Evolutionary conservation across 805 yeast species (phyloP).

Genomic region (Osmozyma mogii): DNA sequence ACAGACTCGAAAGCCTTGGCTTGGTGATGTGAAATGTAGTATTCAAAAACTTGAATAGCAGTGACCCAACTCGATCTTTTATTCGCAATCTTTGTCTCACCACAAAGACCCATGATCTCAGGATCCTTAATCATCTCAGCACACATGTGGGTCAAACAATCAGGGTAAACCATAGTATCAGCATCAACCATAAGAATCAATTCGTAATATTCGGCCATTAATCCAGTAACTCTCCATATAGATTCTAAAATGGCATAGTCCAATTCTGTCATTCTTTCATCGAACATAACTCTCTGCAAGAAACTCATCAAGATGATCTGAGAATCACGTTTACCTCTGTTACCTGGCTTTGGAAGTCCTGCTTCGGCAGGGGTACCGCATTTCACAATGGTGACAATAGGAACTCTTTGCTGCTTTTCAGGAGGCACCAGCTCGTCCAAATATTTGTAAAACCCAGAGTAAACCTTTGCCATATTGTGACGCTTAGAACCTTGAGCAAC

Average conservation of each 20-base stretch:
- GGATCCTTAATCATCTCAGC: conserved; percentile 88
- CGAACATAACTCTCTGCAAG: conserved; percentile 78
- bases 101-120: conserved; percentile 84
- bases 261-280: conserved; percentile 89
- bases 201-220: conserved; percentile 79
- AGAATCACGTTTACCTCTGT: conserved; percentile 94
- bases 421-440: conserved; percentile 65
- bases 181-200: conserved; percentile 90
- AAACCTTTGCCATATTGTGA: conserved; percentile 96
- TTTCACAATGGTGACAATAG: conserved; percentile 70
- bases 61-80: conserved; percentile 83
- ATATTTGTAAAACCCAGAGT: conserved; percentile 88
- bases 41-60: conserved; percentile 88
- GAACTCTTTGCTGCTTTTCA: conserved; percentile 81
- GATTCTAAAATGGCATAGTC: conserved; percentile 70
- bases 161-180: conserved; percentile 83
- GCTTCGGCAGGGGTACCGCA: conserved; percentile 84
- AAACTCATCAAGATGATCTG: conserved; percentile 88
- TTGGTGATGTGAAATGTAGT: conserved; percentile 89
- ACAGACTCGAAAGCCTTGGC: conserved; percentile 93
- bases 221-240: conserved; percentile 78
- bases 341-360: conserved; percentile 65
- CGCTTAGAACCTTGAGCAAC: conserved; percentile 92
- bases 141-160: conserved; percentile 80
- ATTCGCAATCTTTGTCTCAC: conserved; percentile 87